Conservation (phyloP, 306 rosid species). For the Prinsepia uniflora region DNA sequence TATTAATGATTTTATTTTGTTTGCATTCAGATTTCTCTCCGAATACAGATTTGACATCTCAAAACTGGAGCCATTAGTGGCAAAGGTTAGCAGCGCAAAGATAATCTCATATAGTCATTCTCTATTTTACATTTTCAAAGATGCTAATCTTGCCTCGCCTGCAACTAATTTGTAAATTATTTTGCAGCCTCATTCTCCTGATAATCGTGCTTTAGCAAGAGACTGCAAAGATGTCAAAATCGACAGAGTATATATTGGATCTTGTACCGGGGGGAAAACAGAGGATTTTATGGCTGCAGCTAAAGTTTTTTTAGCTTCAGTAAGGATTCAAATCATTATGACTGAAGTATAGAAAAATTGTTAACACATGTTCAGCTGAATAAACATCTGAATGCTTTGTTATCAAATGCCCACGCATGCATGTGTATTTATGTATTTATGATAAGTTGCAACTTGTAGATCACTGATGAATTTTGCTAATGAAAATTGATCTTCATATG, state of each 20-base stretch:
- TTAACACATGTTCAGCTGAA: neutral
- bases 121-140: neutral
- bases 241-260: conserved; percentile 86
- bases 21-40: conserved; percentile 56
- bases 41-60: conserved; percentile 84
- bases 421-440: neutral
- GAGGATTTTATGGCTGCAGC: conserved; percentile 90
- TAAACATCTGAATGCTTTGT: neutral
- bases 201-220: conserved; percentile 90
- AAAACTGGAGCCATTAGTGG: conserved; percentile 84
- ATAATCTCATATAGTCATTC: neutral
- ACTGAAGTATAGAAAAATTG: neutral
- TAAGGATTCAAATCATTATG: conserved; percentile 35
- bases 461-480: neutral
- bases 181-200: conserved; percentile 95
- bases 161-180: conserved; percentile 18
- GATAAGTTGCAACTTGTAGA: neutral
- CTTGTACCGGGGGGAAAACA: conserved; percentile 91
- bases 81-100: conserved; percentile 49
- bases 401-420: neutral
- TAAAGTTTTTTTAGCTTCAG: conserved; percentile 73
- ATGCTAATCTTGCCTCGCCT: conserved; percentile 5
- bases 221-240: conserved; percentile 96
- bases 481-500: neutral
- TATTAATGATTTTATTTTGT: conserved; percentile 12